Conservation (phyloP, 2,329 filamentous ascomycete genomes). For the Microcyclosporella mali region DNA sequence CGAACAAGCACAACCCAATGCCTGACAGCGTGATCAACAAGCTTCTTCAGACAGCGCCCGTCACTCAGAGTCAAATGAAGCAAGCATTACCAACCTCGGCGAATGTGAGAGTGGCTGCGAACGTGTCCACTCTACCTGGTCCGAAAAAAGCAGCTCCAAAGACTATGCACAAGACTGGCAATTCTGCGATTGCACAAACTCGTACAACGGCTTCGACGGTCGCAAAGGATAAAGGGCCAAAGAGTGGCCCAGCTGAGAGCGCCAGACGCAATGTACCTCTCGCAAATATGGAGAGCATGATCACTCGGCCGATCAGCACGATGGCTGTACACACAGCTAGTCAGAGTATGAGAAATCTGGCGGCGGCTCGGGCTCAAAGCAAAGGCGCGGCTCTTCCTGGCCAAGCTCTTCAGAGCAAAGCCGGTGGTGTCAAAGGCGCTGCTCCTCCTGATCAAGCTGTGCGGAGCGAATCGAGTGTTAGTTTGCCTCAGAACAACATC, state of each 20-base stretch:
- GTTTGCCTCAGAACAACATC: neutral
- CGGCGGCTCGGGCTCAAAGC: slow-evolving; percentile 22
- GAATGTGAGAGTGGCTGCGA: slow-evolving; percentile 21
- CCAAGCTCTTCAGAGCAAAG: slow-evolving; percentile 12
- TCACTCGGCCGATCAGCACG: slow-evolving; percentile 32
- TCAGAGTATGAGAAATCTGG: slow-evolving; percentile 22
- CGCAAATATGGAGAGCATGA: slow-evolving; percentile 30
- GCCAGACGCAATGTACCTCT: slow-evolving; percentile 27
- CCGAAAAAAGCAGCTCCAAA: slow-evolving; percentile 18
- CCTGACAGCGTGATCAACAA: slow-evolving; percentile 25
- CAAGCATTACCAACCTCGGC: slow-evolving; percentile 20
- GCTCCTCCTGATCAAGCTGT: neutral
- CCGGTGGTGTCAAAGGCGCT: neutral
- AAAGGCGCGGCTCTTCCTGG: slow-evolving; percentile 24
- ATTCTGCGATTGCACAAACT: slow-evolving; percentile 9
- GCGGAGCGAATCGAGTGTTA: neutral
- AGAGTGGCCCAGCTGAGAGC: slow-evolving; percentile 14
- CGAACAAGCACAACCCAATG: slow-evolving; percentile 26
- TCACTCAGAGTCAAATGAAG: slow-evolving; percentile 28
- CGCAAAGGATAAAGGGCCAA: neutral
- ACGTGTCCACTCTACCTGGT: slow-evolving; percentile 20
- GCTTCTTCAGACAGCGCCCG: slow-evolving; percentile 24
- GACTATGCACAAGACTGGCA: slow-evolving; percentile 18
- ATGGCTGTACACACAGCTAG: slow-evolving; percentile 30
- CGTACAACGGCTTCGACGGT: slow-evolving; percentile 8